phyloP scores from a whole-genome alignment of 1,284 basidiomycete genomes.

The Rhizopogon hawkerae region DNA sequence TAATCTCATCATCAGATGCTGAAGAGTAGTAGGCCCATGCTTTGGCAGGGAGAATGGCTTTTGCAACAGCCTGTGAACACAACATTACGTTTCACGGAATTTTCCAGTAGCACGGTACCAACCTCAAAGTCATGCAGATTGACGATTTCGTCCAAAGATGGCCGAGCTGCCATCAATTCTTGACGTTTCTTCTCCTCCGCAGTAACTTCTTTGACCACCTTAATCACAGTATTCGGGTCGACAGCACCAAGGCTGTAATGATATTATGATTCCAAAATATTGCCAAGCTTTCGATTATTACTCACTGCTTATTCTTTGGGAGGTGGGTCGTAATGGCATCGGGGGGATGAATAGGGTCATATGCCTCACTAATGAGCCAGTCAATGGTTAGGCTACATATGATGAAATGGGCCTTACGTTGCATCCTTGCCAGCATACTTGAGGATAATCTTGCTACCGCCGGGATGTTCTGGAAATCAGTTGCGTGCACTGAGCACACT shows the following conservation, averaged over 20 bases:
- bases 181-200: slow-evolving; percentile 54
- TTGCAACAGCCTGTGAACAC: slow-evolving; percentile 57
- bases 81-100: slow-evolving; percentile 4
- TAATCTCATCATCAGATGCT: slow-evolving; percentile 85
- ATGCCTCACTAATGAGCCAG: slow-evolving; percentile 38
- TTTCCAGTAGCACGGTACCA: slow-evolving; percentile 7
- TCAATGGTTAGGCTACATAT: neutral
- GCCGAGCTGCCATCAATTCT: slow-evolving; percentile 46
- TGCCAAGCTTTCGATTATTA: neutral
- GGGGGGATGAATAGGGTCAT: slow-evolving; percentile 83
- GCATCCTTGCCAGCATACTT: slow-evolving; percentile 75
- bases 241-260: slow-evolving; percentile 56
- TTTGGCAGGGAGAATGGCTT: slow-evolving; percentile 64
- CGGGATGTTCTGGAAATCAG: slow-evolving; percentile 50
- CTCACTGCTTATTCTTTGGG: slow-evolving; percentile 67
- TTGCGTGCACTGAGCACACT: neutral
- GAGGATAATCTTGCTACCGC: slow-evolving; percentile 54
- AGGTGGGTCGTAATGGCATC: slow-evolving; percentile 81
- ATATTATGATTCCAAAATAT: neutral
- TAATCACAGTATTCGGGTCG: slow-evolving; percentile 54
- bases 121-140: slow-evolving; percentile 91
- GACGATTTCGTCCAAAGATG: slow-evolving; percentile 69
- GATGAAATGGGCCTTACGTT: slow-evolving; percentile 38
- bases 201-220: slow-evolving; percentile 42
- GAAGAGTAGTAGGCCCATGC: slow-evolving; percentile 89